Evolutionary conservation across 768 basidiomycete genomes (phyloP).

Genomic region (Chiua virens): DNA sequence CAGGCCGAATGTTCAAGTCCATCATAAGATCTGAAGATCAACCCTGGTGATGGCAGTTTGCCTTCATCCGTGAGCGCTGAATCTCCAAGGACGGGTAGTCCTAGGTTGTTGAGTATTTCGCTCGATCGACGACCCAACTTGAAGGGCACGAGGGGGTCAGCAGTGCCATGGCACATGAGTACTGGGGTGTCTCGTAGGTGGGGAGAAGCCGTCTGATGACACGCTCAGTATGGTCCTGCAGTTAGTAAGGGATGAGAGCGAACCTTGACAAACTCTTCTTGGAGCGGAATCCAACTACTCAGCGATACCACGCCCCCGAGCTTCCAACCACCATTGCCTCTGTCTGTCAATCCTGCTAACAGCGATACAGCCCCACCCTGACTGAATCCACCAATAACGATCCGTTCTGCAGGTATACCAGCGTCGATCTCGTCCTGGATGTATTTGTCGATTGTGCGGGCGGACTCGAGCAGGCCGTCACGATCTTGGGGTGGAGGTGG

Average conservation of each 20-base stretch:
- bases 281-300: slow-evolving; percentile 80
- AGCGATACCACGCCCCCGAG: slow-evolving; percentile 72
- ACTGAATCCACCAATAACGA: slow-evolving; percentile 87
- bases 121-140: slow-evolving; percentile 53
- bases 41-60: slow-evolving; percentile 39
- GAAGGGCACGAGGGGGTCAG: slow-evolving; percentile 70
- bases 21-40: slow-evolving; percentile 66
- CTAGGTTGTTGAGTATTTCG: slow-evolving; percentile 54
- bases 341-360: slow-evolving; percentile 56
- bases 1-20: slow-evolving; percentile 67
- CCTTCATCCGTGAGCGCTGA: slow-evolving; percentile 30
- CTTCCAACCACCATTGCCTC: slow-evolving; percentile 46
- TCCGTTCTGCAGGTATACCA: slow-evolving; percentile 65
- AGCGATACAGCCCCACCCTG: slow-evolving; percentile 82
- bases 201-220: slow-evolving; percentile 56
- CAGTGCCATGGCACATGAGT: slow-evolving; percentile 85
- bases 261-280: slow-evolving; percentile 63
- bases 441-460: slow-evolving; percentile 59
- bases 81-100: slow-evolving; percentile 43
- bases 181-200: slow-evolving; percentile 65
- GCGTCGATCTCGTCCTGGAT: slow-evolving; percentile 73
- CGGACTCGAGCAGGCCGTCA: slow-evolving; percentile 58
- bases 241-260: slow-evolving; percentile 16
- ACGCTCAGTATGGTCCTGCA: background rate
- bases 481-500: slow-evolving; percentile 62